Evolutionary conservation across 495 filamentous ascomycete genomes (phyloP), one percentile per base, ranked within the genome.

Genomic region (Parathielavia appendiculata): DNA sequence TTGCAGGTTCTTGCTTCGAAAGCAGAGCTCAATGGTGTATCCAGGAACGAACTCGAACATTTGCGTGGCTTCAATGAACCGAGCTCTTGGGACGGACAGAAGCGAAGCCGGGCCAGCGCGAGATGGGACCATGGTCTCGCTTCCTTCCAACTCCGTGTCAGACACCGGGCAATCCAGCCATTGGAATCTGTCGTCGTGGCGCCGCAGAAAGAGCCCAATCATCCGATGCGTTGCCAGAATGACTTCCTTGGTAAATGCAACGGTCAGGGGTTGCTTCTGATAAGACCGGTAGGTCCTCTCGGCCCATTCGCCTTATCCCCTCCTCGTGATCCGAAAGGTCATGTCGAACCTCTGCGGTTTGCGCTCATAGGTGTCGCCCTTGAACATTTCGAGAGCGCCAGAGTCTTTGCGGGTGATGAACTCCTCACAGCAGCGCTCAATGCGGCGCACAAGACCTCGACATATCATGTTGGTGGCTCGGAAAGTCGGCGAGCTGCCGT

Each of bases 341-440:
- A 79, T 72, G 58, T 78, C 74, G 54, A 68, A 79, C 58, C 74
- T 65, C 53, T 75, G 56, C 2, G 75, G 68, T 50, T 79, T 79
- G 41, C 68, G 69, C 32, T 68, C 67, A 1, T 55, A 48, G 46
- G 68, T 51, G 20, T 65, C 73, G 41, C 69, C 70, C 56, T 62
- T 69, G 56, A 66, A 63, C 32, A 66, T 60, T 11, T 75, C 73
- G 51, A 75, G 66, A 13, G 75, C 76, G n/a, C 56, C 67, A 7
- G 75, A 74, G 64, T 79, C 76, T 53, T 71, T 75, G 48, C 76
- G 69, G 12, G 75, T 78, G 58, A 79, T 66, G 40, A 79, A 66
- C 60, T 79, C 76, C 53, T 76, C 54, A 41, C 69, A 73, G 60
- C 75, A 78, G 56, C 75, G 75, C 61, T 78, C 73, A 38, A 78